These are phyloP conservation scores for Calonectria honghensis DNA, from an alignment of 2,329 filamentous ascomycete species.

Conservation along the genomic window DNA sequence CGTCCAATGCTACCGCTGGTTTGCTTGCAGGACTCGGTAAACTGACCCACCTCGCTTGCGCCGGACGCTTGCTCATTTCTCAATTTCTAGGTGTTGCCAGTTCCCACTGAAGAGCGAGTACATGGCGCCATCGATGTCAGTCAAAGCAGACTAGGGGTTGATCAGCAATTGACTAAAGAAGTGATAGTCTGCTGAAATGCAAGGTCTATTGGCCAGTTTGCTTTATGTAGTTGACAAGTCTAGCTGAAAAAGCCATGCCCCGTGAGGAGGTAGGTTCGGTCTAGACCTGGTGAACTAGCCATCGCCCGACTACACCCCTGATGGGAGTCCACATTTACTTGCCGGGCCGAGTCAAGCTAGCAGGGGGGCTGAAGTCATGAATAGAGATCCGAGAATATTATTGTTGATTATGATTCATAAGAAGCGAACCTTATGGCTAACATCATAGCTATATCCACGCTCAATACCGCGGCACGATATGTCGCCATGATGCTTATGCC, in stretches of 20 bases:
- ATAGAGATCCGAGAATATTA: too few species aligned
- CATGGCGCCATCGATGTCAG: not conserved
- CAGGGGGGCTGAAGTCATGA: too few species aligned
- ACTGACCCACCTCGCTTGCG: not conserved
- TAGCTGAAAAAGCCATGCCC: too few species aligned
- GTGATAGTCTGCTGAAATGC: not conserved
- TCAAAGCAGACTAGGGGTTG: not conserved
- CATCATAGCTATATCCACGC: too few species aligned
- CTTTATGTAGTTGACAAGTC: too few species aligned
- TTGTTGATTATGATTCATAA: too few species aligned
- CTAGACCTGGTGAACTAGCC: too few species aligned
- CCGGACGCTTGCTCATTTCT: not conserved
- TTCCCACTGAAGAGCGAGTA: not conserved
- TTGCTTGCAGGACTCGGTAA: not conserved
- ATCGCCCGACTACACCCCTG: not conserved
- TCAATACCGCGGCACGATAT: too few species aligned
- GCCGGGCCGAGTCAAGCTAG: not conserved
- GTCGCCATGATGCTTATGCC: too few species aligned
- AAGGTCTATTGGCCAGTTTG: not conserved
- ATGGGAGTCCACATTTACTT: not conserved
- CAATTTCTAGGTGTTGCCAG: not conserved
- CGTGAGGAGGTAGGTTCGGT: too few species aligned
- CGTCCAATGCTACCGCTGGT: not conserved
- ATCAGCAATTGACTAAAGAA: not conserved
- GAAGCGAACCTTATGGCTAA: too few species aligned